Evolutionary conservation across 352 stramenopile genomes (phyloP), one percentile per base, ranked within the genome.

Genomic region (Globisporangium sylvaticum): DNA sequence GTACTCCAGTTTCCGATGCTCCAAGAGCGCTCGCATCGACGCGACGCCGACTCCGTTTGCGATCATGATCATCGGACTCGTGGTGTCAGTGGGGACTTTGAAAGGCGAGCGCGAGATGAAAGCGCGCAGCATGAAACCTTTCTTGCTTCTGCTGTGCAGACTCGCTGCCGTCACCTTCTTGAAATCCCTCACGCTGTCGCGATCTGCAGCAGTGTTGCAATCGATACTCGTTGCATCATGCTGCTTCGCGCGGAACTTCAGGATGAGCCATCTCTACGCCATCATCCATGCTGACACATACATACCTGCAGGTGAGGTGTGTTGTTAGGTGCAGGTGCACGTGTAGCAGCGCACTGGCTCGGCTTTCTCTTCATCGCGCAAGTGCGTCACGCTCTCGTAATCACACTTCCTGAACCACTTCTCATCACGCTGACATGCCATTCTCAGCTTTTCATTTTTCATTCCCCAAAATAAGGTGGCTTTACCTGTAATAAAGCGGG

Each of bases 1-100:
- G 25, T 25, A 57, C 34, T 71, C 66, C 18, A 69, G 24, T 61
- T 76, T 65, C 3, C 78, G 74, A 34, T 83, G 69, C 58, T 76
- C 66, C 1, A 87, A 66, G 6, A 83, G 64, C 20, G 72, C 74
- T 29, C 75, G 91, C 75, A 81, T 79, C 76, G 96, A 92, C 34
- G 94, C 94, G 27, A 99, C 81, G 5, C 96, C 95, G 9, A 96
- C 98, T 31, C 96, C 95, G 42, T 93, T 96, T 32, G 92, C 90
- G 65, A 98, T 94, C 60, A 88, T 65, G 9, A 99, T 83, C 64
- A 99, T 87, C 7, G 97, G 96, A 24, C 72, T 85, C 24, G 78
- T 59, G 0, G 75, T 12, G 64, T 97, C 81, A 10, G 69, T 60
- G 1, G 94, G 94, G 8, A 98, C 70, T 56, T 92, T 89, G 71